Base-by-base conservation (phyloP, 1,284 basidiomycete genomes). In the Ustilago sp. region DNA sequence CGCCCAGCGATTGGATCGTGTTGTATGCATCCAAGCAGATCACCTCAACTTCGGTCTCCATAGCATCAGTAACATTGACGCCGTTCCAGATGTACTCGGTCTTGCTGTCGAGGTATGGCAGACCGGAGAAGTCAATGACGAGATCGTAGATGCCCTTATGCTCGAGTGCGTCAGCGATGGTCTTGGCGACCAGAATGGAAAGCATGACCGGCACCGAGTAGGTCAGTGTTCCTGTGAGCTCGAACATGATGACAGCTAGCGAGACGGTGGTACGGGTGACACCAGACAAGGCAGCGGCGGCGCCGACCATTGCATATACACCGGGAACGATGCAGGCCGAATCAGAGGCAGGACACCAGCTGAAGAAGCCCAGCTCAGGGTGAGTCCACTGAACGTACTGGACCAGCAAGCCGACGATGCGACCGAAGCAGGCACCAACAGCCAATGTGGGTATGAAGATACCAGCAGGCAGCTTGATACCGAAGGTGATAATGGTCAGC, bases 121-220 rank as follows among this genome's bases (percentile, higher is more conserved):
- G 50, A 0, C 81, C 81, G 15, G 68, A 72, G 45, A 82, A 92
- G 88, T 95, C 93, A 67, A 98, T 98, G 66, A 95, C 93, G 36
- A 98, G 90, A 85, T 98, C 95, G 84, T 98, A 97, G 62, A 97
- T 95, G 12, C 94, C 94, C 86, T 95, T 96, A 23, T 93, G 93
- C 86, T 98, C 94, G 79, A 99, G 87, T 7, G 92, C 92, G 86
- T 98, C 95, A 1, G 85, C 87, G 7, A 84, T 91, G 0, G 95
- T 95, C 88, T 98, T 98, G 34, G 95, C 95, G 8, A 95, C 92
- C 35, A 98, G 89, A 6, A 98, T 88, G 8, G 86, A 86, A 34
- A 98, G 86, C 93, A 98, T 98, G 75, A 98, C 91, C 1, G 96
- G 96, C 0, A 96, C 92, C n/a, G 91, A 93, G 86, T 98, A 98